Base-by-base conservation (phyloP, 352 stramenopile species). In the Globisporangium cystogenes region DNA sequence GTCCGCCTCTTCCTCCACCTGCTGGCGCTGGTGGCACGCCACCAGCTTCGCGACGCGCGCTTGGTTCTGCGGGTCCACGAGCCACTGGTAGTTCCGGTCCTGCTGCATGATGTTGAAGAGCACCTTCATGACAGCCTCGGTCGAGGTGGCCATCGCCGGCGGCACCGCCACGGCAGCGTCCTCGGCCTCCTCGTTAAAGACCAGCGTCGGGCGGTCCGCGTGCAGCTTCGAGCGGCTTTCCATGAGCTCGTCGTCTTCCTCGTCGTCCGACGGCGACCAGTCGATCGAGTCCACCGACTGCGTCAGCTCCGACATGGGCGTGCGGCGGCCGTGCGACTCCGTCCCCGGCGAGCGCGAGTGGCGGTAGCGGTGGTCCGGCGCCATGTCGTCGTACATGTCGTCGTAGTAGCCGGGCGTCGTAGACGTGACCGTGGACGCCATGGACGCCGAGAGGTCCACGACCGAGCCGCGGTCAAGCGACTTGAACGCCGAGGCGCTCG, bases 381-480 rank as follows among this genome's bases (percentile, higher is more conserved):
- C 49, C 41, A 72, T 64, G 11, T 83, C 67, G 45, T 87, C 74
- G 60, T 80, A 74, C 60, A 74, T 67, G 56, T 87, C 78, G 45
- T 89, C 78, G 47, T 80, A 86, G 58, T 76, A 77, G 18, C 54
- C 53, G 35, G 62, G 62, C 11, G 67, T 60, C 12, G 53, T 53
- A 37, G 76, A 86, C 12, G 75, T 67, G 53, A 78, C 65, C 5
- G 79, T 90, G 21, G 79, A 90, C n/a, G 71, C 68, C 60, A 84
- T 85, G 20, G 79, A 90, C 26, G 74, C 74, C 35, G 68, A 76
- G 24, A 90, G 55, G 42, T 90, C 79, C 37, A 84, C 66, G 24
- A 43, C 58, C 24, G 65, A 59, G 31, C 39, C n/a, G 18, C 53
- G 61, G 24, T 70, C 48, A 26, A 68, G 26, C 31, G 62, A 68